Evolutionary conservation across 306 rosid species (phyloP).

Genomic region (Mimosa bimucronata): DNA sequence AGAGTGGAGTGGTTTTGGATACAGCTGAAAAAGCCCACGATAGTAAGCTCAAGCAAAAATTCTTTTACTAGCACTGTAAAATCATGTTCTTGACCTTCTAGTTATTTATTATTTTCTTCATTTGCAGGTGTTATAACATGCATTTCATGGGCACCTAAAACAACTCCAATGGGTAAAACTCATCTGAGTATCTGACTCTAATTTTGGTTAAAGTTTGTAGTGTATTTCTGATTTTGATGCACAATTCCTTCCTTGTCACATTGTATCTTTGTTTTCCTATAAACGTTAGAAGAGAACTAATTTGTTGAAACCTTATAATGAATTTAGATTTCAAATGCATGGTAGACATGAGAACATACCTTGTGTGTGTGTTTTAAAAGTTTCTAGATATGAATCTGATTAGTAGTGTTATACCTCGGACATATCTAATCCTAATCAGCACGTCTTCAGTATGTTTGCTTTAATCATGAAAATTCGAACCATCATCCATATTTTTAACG

Average conservation of each 20-base stretch:
- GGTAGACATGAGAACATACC: constrained; percentile 4
- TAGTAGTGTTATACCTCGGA: background rate
- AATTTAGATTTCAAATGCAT: background rate
- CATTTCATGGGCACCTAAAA: constrained; percentile 86
- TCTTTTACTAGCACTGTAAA: background rate
- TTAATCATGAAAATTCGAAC: background rate
- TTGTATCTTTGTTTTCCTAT: constrained; percentile 15
- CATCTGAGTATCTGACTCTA: constrained; percentile 9
- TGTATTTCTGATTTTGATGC: constrained; percentile 10
- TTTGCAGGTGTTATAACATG: constrained; percentile 84
- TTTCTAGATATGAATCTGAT: background rate
- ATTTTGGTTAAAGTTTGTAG: background rate
- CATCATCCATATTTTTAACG: background rate
- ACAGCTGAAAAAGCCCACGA: constrained; percentile 97
- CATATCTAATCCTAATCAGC: background rate
- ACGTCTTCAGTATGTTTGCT: background rate
- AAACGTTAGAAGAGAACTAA: background rate
- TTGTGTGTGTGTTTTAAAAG: background rate
- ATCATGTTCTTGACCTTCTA: constrained; percentile 14
- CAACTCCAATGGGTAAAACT: constrained; percentile 64
- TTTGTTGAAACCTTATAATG: background rate
- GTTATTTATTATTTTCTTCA: constrained; percentile 28
- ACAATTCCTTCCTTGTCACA: constrained; percentile 17
- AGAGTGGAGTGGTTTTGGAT: constrained; percentile 87
- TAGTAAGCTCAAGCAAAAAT: constrained; percentile 51